phyloP scores from a whole-genome alignment of 257 asterid genomes.

The Parsonsia alboflavescens region DNA sequence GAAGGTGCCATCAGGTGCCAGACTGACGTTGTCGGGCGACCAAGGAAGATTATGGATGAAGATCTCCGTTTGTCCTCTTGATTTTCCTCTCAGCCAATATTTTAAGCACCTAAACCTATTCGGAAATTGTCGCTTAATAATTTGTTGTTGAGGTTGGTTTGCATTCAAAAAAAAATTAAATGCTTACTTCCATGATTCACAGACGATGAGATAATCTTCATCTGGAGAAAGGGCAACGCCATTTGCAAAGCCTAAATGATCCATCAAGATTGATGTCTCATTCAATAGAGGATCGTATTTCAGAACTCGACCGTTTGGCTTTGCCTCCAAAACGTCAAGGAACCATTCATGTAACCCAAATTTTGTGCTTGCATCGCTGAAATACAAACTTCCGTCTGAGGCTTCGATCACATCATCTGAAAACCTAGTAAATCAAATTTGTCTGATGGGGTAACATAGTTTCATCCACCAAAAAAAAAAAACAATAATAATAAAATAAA shows the following conservation, averaged over 20 bases:
- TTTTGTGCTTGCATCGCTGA: conserved; percentile 58
- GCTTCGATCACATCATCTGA: conserved; percentile 67
- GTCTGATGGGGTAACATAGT: too few relatives aligned
- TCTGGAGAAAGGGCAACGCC: conserved; percentile 55
- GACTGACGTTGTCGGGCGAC: conserved; percentile 64
- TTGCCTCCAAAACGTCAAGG: conserved; percentile 52
- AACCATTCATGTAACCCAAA: conserved; percentile 34
- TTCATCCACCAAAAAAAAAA: too few relatives aligned
- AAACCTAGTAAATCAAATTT: conserved; percentile 29
- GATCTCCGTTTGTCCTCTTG: conserved; percentile 43
- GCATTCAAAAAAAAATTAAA: neutral
- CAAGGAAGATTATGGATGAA: conserved; percentile 56
- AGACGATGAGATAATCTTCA: conserved; percentile 53
- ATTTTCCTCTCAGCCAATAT: conserved; percentile 53
- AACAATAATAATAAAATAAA: too few relatives aligned
- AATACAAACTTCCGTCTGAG: conserved; percentile 57
- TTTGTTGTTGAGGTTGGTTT: neutral
- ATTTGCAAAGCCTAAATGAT: conserved; percentile 51
- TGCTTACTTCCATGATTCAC: conserved; percentile 68
- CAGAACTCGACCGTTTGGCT: conserved; percentile 58
- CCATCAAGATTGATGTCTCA: conserved; percentile 36
- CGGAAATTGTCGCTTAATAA: neutral
- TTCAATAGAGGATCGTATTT: conserved; percentile 38
- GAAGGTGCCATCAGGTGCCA: conserved; percentile 71
- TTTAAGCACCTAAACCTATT: conserved; percentile 59